Base-by-base conservation (phyloP, 306 rosid species). In the Coriaria nepalensis region DNA sequence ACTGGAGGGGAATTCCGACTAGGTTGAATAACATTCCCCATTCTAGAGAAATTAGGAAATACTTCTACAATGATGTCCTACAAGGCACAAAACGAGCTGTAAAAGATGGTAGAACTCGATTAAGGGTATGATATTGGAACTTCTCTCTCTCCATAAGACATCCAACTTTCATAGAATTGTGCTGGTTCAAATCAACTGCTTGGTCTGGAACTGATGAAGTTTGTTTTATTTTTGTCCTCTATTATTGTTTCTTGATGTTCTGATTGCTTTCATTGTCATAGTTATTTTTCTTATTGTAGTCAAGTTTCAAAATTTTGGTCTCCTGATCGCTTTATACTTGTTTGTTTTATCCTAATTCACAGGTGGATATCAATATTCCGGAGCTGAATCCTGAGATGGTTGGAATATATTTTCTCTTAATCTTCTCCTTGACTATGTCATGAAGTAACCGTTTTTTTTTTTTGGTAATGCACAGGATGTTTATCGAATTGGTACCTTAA, bases 321-420 rank as follows among this genome's bases (percentile, higher is more conserved):
- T 48, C 56, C 6, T 37, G 36, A 61, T 45, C 37, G 41, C 38
- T 66, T 72, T 68, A 62, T 68, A 42, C 42, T 48, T 52, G 34
- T 37, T 36, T 56, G 33, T 33, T 74, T 62, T 65, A 64, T 66
- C 55, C 55, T 47, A 61, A 71, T 55, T 43, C 42, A 56, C 77
- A 90, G 95, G 97, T 90, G 66, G 93, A 90, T 69, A 90, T 70
- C 52, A 81, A 84, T 79, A 90, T 90, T 60, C 95, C 95, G 20
- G 97, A 84, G 67, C 72, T 90, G 68, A 90, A 90, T 65, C 93
- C 97, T 14, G 95, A 90, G 68, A 81, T 77, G 97, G 97, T 90
- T 73, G 29, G 29, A 20, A 20, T 20, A 1, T 3, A 20, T 13
- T 33, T 48, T 37, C 12, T 68, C n/a, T 46, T 50, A 33, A 52